These are phyloP conservation scores for Cytospora chrysosperma DNA, from an alignment of 2,329 filamentous ascomycete species.

Conservation along the genomic window DNA sequence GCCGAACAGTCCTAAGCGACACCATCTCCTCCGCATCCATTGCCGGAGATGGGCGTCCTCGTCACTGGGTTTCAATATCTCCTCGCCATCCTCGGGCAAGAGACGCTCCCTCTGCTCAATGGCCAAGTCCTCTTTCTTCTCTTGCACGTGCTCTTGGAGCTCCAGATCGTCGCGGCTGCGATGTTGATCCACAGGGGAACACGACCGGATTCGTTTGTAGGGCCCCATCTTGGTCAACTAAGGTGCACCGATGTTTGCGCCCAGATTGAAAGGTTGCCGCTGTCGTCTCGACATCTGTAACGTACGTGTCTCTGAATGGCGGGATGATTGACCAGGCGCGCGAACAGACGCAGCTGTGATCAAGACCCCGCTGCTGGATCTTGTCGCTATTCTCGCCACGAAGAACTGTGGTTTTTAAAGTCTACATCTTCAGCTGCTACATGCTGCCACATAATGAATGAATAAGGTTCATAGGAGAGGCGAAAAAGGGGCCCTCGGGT, in stretches of 20 bases:
- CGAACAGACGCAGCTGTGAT: neutral
- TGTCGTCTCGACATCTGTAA: neutral
- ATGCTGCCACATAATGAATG: too few species aligned
- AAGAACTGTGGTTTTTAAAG: neutral
- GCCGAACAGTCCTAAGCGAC: conserved; percentile 8
- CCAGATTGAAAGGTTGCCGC: neutral
- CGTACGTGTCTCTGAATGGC: neutral
- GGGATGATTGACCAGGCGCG: neutral
- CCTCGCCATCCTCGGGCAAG: conserved; percentile 12
- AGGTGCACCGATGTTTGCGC: neutral
- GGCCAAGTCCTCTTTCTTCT: conserved; percentile 2
- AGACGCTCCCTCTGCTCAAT: conserved; percentile 25
- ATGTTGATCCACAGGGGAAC: conserved; percentile 17
- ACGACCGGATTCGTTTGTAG: conserved; percentile 27
- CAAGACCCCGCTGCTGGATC: neutral
- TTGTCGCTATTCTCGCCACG: neutral
- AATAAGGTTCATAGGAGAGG: neutral
- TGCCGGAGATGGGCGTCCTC: neutral
- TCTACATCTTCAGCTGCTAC: neutral
- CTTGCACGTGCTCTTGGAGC: conserved; percentile 14
- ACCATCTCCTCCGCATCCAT: conserved; percentile 17
- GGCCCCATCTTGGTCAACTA: conserved; percentile 5
- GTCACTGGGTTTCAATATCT: neutral
- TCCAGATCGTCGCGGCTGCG: conserved; percentile 14
- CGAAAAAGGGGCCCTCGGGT: neutral